Evolutionary conservation across 805 yeast genomes (phyloP), one percentile per base, ranked within the genome.

Genomic region (Pichia occidentalis): DNA sequence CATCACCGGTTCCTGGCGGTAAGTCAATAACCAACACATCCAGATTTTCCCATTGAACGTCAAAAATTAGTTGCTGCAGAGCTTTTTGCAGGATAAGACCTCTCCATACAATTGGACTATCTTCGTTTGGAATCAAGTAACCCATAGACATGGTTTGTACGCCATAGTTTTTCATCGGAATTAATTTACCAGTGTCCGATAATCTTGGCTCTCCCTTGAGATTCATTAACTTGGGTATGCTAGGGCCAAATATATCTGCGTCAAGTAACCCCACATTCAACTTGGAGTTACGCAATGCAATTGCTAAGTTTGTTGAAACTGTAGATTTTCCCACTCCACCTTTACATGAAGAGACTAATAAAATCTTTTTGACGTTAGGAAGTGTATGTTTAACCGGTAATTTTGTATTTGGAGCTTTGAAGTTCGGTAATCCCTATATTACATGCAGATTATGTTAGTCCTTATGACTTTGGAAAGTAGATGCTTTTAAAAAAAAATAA

Each of bases 1-100:
- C 79, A 54, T 85, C 95, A 14, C 95, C 95, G 0, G 95, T 85
- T 3, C 95, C 95, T 1, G 95, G 95, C 0, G 95, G 95, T 83
- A 85, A 72, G 50, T 85, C 95, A 9, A 85, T 64, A 2, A 85
- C 80, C 33, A 85, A 61, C 17, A 77, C 68, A 53, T 85, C 95
- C 30, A 85, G 54, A 20, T 66, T 64, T 12, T 43, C 44, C 95
- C 95, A 85, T 31, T 77, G 72, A 1, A 85, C 94, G 38, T 85
- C 94, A 49, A 80, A 85, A 8, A 85, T 54, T n/a, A 85, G 65
- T 52, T 85, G 95, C 49, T 85, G 86, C 18, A 85, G 56, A 0
- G 94, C 95, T 56, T 85, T 85, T 75, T 82, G 85, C 16, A 85
- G 88, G 77, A 85, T 76, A 29, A 85, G 59, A 0, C 95, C 95